Evolutionary conservation across 495 filamentous ascomycete species (phyloP), one percentile per base, ranked within the genome.

Genomic region (Aspergillus affinis): DNA sequence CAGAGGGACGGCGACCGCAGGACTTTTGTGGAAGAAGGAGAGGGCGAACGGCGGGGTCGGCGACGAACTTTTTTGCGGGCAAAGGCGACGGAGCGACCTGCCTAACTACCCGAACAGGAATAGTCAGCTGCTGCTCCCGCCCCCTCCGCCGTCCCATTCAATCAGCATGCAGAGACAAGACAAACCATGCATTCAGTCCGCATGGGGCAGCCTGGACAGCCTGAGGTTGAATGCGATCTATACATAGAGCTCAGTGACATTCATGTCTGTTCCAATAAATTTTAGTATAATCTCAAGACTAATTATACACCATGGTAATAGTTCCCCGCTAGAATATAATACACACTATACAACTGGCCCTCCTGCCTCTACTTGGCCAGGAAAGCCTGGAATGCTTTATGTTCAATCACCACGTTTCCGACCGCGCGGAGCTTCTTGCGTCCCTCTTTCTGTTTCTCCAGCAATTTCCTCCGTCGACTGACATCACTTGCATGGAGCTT

Each of bases 361-460:
- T 29, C 47, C 59, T 19, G 69, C 71, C 69, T 32, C 63, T 66
- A 88, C 69, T 88, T 88, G 0, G 86, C 75, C 69, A 98, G 69
- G 71, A 98, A 98, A 57, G 81, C 87, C 72, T 98, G 94, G 72
- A 98, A 98, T 1, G 92, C 90, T 65, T 90, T 87, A 59, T 97
- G 90, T 51, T 98, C 92, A 74, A 98, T 98, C 27, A 90, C 81
- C 8, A 98, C 91, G 66, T 96, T 87, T 47, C 85, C 85, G 45
- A 87, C 80, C 5, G 84, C 83, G 51, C 72, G 83, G 58, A 98
- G 74, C 76, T 86, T 90, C 84, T 97, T 98, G 59, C 91, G 83
- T 1, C 94, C 94, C 64, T 93, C 93, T 78, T 98, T 98, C 74
- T 98, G 94, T 81, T 92, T 96, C 76, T 98, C 93, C 47, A 98